These are phyloP conservation scores for Solanum pennellii DNA, from an alignment of 257 asterid species.

Conservation along the genomic window DNA sequence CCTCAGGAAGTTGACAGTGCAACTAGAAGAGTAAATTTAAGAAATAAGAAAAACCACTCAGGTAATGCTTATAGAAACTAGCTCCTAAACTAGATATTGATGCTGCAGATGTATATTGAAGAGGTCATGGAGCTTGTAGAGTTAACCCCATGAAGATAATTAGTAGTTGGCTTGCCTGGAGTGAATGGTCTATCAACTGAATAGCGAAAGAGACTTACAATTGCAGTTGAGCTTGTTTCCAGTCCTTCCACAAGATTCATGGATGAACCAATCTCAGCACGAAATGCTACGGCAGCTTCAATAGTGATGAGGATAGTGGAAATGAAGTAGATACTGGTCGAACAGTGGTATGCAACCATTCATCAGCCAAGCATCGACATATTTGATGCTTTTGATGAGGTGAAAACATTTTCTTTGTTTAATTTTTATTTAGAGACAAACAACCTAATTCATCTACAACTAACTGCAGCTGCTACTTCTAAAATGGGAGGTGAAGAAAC, in stretches of 20 bases:
- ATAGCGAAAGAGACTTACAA: conserved; percentile 49
- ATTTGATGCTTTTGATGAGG: conserved; percentile 63
- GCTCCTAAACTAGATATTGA: background rate
- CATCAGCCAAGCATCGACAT: conserved; percentile 63
- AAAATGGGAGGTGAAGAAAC: conserved; percentile 55
- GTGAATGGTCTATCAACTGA: conserved; percentile 44
- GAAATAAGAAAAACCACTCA: background rate
- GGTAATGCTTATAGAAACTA: background rate
- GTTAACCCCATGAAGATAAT: conserved; percentile 26
- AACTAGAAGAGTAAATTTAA: conserved; percentile 25
- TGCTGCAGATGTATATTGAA: conserved; percentile 36
- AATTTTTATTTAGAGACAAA: background rate
- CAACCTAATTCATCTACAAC: background rate
- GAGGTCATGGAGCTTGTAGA: conserved; percentile 62
- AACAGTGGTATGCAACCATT: conserved; percentile 54
- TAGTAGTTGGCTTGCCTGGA: conserved; percentile 47
- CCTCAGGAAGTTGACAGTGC: conserved; percentile 29
- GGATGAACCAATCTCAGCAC: conserved; percentile 61
- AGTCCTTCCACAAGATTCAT: conserved; percentile 52
- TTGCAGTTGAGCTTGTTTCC: conserved; percentile 58
- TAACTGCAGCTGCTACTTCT: conserved; percentile 37
- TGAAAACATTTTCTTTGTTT: background rate
- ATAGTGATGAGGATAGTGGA: conserved; percentile 54
- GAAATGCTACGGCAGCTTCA: conserved; percentile 58
- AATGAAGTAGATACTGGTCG: conserved; percentile 54